A percentile compares a stretch with the other conserved stretches of the same genome.
Evolutionary conservation across 2,329 filamentous ascomycete species (phyloP).

Genomic region (Fusarium duplospermum): DNA sequence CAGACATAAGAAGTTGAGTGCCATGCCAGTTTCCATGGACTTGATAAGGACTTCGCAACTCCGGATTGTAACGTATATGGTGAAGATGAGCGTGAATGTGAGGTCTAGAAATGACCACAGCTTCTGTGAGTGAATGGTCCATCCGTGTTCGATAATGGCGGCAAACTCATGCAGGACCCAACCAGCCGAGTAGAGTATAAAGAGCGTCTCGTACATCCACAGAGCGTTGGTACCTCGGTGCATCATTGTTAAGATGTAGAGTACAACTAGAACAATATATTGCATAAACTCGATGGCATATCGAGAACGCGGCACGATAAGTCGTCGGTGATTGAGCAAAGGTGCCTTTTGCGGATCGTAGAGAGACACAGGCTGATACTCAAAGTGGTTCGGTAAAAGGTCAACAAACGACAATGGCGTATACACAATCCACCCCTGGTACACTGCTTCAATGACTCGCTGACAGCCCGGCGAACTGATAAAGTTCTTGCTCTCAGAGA

Average conservation of each 20-base stretch:
- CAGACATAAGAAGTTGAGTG: background rate
- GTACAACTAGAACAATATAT: background rate
- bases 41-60: background rate
- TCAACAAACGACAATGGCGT: background rate
- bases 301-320: background rate
- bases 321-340: background rate
- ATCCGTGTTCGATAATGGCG: background rate
- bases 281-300: background rate
- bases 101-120: background rate
- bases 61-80: background rate
- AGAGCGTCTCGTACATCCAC: background rate
- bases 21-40: background rate
- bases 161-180: background rate
- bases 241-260: background rate
- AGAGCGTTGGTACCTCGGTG: background rate
- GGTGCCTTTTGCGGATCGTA: background rate
- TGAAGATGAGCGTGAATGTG: background rate
- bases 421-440: background rate
- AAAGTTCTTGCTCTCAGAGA: background rate
- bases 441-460: background rate
- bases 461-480: background rate
- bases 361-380: background rate
- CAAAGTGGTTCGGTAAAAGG: background rate
- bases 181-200: background rate
- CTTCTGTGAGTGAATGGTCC: background rate